Evolutionary conservation across 1,139 yeast species (phyloP).

Genomic region (Magnusiomyces tetraspermus): DNA sequence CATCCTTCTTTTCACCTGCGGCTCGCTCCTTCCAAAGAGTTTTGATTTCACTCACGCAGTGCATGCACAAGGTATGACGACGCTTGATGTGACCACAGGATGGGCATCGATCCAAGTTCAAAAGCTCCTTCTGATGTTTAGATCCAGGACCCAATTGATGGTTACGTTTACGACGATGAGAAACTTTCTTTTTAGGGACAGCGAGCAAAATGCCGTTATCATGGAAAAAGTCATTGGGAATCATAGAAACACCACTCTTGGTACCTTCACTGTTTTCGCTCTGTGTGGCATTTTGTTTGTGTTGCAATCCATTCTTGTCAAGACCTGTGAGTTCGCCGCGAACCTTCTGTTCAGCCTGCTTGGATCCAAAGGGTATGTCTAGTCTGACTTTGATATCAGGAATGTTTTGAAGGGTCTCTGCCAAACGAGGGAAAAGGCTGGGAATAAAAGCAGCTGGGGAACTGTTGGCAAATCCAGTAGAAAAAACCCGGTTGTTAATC

Average conservation of each 20-base stretch:
- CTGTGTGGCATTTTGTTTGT: not conserved
- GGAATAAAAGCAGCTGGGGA: slow-evolving; percentile 10
- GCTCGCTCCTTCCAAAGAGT: slow-evolving; percentile 53
- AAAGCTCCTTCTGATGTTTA: slow-evolving; percentile 67
- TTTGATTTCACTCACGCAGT: slow-evolving; percentile 77
- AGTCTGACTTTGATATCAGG: slow-evolving; percentile 14
- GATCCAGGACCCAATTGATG: slow-evolving; percentile 74
- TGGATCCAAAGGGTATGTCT: slow-evolving; percentile 14
- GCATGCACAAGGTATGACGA: slow-evolving; percentile 85
- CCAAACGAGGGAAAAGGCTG: slow-evolving; percentile 18
- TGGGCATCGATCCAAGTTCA: slow-evolving; percentile 81
- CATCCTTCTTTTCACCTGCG: slow-evolving; percentile 17
- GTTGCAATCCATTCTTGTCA: slow-evolving; percentile 6
- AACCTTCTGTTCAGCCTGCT: slow-evolving; percentile 13
- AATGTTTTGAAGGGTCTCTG: slow-evolving; percentile 14
- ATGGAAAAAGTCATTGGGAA: slow-evolving; percentile 10
- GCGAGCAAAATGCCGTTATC: slow-evolving; percentile 60
- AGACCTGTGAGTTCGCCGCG: slow-evolving; percentile 4
- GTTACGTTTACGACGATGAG: slow-evolving; percentile 77
- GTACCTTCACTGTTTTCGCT: not conserved
- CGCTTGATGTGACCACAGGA: slow-evolving; percentile 91
- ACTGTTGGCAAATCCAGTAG: not conserved
- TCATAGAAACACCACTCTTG: slow-evolving; percentile 1
- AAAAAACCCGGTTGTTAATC: not conserved
- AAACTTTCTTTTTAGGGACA: slow-evolving; percentile 87